phyloP scores from a whole-genome alignment of 768 basidiomycete genomes.

The Tylopilus felleus region DNA sequence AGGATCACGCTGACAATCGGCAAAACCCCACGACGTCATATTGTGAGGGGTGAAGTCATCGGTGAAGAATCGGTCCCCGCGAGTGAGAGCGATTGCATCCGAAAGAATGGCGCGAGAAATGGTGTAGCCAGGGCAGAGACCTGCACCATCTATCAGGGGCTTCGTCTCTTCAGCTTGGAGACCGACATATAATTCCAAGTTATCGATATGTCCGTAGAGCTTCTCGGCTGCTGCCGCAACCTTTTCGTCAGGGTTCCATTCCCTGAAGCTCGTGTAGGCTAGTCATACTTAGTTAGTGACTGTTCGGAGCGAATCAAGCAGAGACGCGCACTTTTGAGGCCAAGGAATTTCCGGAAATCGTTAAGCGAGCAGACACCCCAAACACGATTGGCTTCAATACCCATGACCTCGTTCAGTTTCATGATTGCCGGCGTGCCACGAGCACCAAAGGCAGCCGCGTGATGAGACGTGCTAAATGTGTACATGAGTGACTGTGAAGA shows the following conservation, averaged over 20 bases:
- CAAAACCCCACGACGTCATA: conserved; percentile 80
- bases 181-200: conserved; percentile 78
- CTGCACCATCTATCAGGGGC: conserved; percentile 71
- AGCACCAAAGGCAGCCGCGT: conserved; percentile 73
- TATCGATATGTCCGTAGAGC: conserved; percentile 72
- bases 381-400: conserved; percentile 67
- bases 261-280: conserved; percentile 70
- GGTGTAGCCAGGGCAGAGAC: conserved; percentile 84
- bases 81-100: conserved; percentile 83
- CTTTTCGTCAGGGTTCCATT: conserved; percentile 76
- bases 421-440: conserved; percentile 73
- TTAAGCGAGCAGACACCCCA: conserved; percentile 87
- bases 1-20: conserved; percentile 75
- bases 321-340: conserved; percentile 58
- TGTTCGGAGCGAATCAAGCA: background rate
- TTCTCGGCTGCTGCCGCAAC: conserved; percentile 72
- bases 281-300: background rate
- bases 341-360: conserved; percentile 80
- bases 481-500: background rate
- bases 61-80: conserved; percentile 81
- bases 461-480: conserved; percentile 55
- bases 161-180: conserved; percentile 78
- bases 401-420: conserved; percentile 80
- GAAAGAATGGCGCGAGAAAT: conserved; percentile 81
- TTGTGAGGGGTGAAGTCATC: conserved; percentile 80